Percentiles rank a stretch among this genome's conserved stretches.
Evolutionary conservation across 2,329 filamentous ascomycete species (phyloP).

Genomic region (Colletotrichum horii): DNA sequence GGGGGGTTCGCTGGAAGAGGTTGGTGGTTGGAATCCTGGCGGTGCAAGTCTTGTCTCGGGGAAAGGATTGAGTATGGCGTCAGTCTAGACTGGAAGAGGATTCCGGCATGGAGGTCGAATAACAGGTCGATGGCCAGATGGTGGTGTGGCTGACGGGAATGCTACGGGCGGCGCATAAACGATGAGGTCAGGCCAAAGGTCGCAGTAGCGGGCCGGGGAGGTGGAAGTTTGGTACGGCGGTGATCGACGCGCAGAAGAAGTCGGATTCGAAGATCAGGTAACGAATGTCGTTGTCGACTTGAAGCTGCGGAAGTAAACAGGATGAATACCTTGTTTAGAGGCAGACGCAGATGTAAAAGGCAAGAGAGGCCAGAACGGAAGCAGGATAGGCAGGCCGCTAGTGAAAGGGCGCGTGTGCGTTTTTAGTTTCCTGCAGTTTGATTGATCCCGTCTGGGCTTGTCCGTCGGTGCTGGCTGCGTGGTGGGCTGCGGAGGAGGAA

Average conservation of each 20-base stretch:
- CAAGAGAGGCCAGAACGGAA: background rate
- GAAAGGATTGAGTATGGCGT: slow-evolving; percentile 25
- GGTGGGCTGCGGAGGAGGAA: slow-evolving; percentile 6
- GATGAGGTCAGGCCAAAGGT: slow-evolving; percentile 26
- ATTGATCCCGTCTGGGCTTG: background rate
- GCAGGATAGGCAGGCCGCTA: slow-evolving; percentile 5
- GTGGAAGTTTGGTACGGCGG: background rate
- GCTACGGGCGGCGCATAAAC: slow-evolving; percentile 14
- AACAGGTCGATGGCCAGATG: slow-evolving; percentile 2
- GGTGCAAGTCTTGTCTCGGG: slow-evolving; percentile 23
- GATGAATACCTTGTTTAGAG: slow-evolving; percentile 1
- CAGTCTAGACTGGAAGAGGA: slow-evolving; percentile 17
- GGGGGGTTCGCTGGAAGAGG: slow-evolving; percentile 5
- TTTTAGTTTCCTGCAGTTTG: slow-evolving; percentile 10
- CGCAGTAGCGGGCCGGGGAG: background rate
- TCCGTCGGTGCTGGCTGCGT: background rate
- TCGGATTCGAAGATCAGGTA: background rate
- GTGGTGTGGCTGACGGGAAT: slow-evolving; percentile 19
- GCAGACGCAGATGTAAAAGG: background rate
- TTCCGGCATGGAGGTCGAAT: slow-evolving; percentile 7
- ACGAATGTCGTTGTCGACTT: slow-evolving; percentile 13
- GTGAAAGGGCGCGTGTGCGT: background rate
- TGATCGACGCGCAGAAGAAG: background rate
- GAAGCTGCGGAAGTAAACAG: background rate
- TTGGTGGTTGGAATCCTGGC: slow-evolving; percentile 19